Conservation (phyloP, 2,329 filamentous ascomycete species). For the Pseudomassariella vexata region DNA sequence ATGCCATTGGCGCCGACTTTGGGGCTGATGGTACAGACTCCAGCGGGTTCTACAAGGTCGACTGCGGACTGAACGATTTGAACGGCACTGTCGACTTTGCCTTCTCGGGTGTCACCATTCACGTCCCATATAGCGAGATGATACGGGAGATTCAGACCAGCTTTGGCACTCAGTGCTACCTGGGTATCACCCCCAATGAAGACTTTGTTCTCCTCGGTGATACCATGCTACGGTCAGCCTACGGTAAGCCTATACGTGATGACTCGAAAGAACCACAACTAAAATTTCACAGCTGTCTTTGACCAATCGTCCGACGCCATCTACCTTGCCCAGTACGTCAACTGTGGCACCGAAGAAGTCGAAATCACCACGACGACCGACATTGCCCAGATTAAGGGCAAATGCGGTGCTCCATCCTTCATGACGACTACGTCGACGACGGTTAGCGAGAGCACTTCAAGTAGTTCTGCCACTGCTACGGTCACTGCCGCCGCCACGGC, state of each 20-base stretch:
- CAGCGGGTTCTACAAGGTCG: slow-evolving; percentile 40
- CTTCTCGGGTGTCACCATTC: slow-evolving; percentile 41
- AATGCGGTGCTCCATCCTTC: slow-evolving; percentile 16
- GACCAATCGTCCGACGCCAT: slow-evolving; percentile 42
- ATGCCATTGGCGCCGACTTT: slow-evolving; percentile 43
- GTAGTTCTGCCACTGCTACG: slow-evolving; percentile 1
- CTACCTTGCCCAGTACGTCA: slow-evolving; percentile 44
- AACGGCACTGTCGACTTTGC: slow-evolving; percentile 42
- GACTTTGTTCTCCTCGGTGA: slow-evolving; percentile 51
- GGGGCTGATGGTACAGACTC: slow-evolving; percentile 31
- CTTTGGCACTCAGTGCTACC: slow-evolving; percentile 32
- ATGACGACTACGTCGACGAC: slow-evolving; percentile 5
- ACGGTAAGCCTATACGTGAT: slow-evolving; percentile 27
- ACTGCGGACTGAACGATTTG: slow-evolving; percentile 34
- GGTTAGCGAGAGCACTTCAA: slow-evolving; percentile 1
- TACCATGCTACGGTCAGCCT: slow-evolving; percentile 51
- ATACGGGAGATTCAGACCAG: slow-evolving; percentile 28
- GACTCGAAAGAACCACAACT: neutral
- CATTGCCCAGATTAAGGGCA: slow-evolving; percentile 18
- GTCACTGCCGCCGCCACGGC: slow-evolving; percentile 1
- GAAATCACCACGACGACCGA: slow-evolving; percentile 27
- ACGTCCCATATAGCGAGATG: slow-evolving; percentile 44
- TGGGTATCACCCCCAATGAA: slow-evolving; percentile 42
- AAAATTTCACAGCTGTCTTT: slow-evolving; percentile 35
- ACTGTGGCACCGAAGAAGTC: slow-evolving; percentile 42